Conservation (phyloP, 106 monocot genomes). For the Hemerocallis citrina region DNA sequence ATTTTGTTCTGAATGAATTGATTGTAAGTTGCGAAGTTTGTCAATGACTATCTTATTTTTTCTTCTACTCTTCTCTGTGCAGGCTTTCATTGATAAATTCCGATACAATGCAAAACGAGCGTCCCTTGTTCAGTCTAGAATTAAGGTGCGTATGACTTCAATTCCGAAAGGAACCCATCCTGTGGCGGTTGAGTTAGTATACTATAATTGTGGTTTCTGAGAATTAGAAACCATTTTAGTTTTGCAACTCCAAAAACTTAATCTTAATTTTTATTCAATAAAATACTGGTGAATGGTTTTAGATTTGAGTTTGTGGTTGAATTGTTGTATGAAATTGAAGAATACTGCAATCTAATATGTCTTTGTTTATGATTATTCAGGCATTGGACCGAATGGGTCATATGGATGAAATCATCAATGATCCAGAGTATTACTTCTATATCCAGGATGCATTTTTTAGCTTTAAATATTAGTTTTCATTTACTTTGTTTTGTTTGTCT, state of each 20-base stretch:
- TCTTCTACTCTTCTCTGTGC: constrained; percentile 14
- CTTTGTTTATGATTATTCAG: constrained; percentile 24
- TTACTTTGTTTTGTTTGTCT: constrained; percentile 7
- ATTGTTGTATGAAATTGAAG: not conserved
- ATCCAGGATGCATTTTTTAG: constrained; percentile 1
- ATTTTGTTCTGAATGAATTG: no score
- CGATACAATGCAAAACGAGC: constrained; percentile 96
- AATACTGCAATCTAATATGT: not conserved
- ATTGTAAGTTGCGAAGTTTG: not conserved
- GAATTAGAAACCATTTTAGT: not conserved
- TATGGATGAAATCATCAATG: constrained; percentile 84
- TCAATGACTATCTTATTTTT: not conserved
- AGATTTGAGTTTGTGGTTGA: not conserved
- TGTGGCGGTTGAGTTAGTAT: not conserved
- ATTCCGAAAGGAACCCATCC: not conserved
- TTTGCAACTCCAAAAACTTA: not conserved
- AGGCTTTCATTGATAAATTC: constrained; percentile 98
- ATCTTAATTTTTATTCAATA: not conserved
- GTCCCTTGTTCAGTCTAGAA: constrained; percentile 99
- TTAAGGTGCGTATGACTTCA: constrained; percentile 56
- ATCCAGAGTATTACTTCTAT: constrained; percentile 73
- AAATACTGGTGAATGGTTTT: not conserved
- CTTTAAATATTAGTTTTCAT: not conserved
- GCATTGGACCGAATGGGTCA: constrained; percentile 90
- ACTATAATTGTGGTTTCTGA: not conserved